Evolutionary conservation across 2,329 filamentous ascomycete species (phyloP).

Genomic region (Celoporthe dispersa): DNA sequence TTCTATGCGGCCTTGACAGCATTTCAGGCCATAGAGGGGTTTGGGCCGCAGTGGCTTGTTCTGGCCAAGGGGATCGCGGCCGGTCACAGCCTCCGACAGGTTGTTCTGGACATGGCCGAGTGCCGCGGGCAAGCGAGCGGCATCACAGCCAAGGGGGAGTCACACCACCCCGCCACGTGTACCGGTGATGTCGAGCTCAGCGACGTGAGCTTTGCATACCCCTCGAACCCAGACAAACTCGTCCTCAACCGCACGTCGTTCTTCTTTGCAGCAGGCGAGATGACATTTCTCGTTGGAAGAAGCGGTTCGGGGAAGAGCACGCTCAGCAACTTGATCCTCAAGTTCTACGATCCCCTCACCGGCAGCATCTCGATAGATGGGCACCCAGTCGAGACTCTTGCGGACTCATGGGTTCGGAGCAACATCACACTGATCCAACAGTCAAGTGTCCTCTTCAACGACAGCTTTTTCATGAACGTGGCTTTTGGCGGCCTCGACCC

Average conservation of each 20-base stretch:
- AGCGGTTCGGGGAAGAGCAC: slow-evolving; percentile 96
- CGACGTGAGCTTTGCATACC: slow-evolving; percentile 82
- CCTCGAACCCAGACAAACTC: slow-evolving; percentile 63
- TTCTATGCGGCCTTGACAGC: slow-evolving; percentile 84
- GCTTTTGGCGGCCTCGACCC: slow-evolving; percentile 66
- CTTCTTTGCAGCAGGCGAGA: slow-evolving; percentile 71
- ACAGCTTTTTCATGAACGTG: slow-evolving; percentile 78
- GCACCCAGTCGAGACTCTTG: slow-evolving; percentile 61
- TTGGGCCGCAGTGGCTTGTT: slow-evolving; percentile 77
- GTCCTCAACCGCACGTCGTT: slow-evolving; percentile 68
- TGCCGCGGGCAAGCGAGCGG: slow-evolving; percentile 31
- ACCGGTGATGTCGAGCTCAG: slow-evolving; percentile 71
- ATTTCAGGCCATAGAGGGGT: slow-evolving; percentile 73
- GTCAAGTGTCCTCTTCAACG: slow-evolving; percentile 78
- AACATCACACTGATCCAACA: slow-evolving; percentile 86
- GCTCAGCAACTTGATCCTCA: slow-evolving; percentile 75
- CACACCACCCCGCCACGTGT: slow-evolving; percentile 47
- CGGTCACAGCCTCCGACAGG: slow-evolving; percentile 62
- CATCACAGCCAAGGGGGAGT: slow-evolving; percentile 20
- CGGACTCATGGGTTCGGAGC: slow-evolving; percentile 72
- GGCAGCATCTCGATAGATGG: slow-evolving; percentile 74
- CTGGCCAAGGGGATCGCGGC: slow-evolving; percentile 81
- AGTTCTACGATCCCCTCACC: slow-evolving; percentile 70
- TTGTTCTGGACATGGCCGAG: slow-evolving; percentile 43
- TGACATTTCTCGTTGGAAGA: slow-evolving; percentile 80